Evolutionary conservation across 495 filamentous ascomycete species (phyloP).

Genomic region (Aspergillus baeticus): DNA sequence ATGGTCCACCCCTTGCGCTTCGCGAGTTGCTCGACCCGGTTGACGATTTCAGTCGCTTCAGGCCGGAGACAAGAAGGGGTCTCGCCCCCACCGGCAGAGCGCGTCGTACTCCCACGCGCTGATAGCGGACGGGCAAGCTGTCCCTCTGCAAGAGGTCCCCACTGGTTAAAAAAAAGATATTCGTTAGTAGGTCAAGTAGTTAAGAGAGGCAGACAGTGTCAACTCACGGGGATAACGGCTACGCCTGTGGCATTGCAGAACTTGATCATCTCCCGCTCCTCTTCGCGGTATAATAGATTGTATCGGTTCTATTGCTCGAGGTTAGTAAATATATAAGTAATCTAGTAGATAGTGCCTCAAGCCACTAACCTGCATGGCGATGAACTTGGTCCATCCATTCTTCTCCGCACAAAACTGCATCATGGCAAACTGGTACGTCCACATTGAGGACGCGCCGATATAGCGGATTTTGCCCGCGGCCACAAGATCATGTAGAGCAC

Average conservation of each 20-base stretch:
- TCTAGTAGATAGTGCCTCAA: too few relatives aligned
- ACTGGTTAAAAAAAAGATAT: too few relatives aligned
- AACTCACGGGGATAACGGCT: neutral
- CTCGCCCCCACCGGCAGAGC: too few relatives aligned
- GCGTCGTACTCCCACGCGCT: too few relatives aligned
- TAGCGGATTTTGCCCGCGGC: neutral
- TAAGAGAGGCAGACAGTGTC: too few relatives aligned
- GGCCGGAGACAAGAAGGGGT: too few relatives aligned
- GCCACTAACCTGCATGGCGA: neutral
- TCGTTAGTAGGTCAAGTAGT: too few relatives aligned
- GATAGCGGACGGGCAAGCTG: too few relatives aligned
- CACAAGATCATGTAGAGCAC: neutral
- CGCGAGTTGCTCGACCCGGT: neutral
- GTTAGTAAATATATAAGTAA: too few relatives aligned
- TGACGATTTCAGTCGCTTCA: too few relatives aligned
- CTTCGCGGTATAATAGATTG: neutral
- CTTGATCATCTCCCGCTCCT: conserved; percentile 1
- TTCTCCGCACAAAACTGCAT: neutral
- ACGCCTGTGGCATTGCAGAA: neutral
- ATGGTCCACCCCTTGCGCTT: neutral
- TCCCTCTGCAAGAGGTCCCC: too few relatives aligned
- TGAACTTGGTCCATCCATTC: conserved; percentile 3
- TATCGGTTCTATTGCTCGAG: neutral
- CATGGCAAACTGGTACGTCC: conserved; percentile 2
- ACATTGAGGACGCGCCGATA: neutral